Evolutionary conservation across 2,329 filamentous ascomycete genomes (phyloP).

Genomic region (Neofusicoccum cordaticola): DNA sequence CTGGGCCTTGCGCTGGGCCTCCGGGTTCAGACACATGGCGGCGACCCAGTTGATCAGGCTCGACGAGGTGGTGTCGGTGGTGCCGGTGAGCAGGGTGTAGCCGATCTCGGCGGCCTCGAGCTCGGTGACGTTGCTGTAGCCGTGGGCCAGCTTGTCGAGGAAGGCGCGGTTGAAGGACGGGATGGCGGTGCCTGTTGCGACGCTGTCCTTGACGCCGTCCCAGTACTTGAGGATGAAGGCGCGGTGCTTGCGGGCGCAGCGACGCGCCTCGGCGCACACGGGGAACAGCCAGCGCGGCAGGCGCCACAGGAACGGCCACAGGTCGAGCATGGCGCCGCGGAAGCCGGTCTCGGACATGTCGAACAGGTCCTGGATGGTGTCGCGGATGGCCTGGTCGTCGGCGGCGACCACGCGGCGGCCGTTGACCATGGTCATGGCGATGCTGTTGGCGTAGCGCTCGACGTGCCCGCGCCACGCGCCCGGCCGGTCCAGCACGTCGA

Average conservation of each 20-base stretch:
- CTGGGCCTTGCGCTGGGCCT: conserved; percentile 31
- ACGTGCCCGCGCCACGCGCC: neutral
- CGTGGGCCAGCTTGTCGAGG: neutral
- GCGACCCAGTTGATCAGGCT: conserved; percentile 35
- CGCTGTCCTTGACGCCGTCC: neutral
- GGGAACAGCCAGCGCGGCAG: no score
- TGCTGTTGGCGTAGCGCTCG: neutral
- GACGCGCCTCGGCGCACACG: no score
- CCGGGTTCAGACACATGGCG: conserved; percentile 27
- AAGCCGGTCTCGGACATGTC: no score
- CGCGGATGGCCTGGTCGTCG: neutral
- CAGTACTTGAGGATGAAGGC: no score
- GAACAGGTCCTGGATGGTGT: neutral
- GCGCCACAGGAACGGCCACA: no score
- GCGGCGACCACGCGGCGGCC: neutral
- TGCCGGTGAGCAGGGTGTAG: neutral
- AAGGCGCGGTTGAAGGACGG: neutral
- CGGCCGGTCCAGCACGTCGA: neutral
- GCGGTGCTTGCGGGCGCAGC: no score
- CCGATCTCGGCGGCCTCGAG: neutral
- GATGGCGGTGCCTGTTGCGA: neutral
- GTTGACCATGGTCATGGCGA: conserved; percentile 9
- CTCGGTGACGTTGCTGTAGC: neutral
- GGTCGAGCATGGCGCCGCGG: no score
- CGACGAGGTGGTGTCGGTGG: conserved; percentile 15